These are phyloP conservation scores for Penicillium sp. DNA, from an alignment of 2,329 filamentous ascomycete genomes.

Conservation along the genomic window DNA sequence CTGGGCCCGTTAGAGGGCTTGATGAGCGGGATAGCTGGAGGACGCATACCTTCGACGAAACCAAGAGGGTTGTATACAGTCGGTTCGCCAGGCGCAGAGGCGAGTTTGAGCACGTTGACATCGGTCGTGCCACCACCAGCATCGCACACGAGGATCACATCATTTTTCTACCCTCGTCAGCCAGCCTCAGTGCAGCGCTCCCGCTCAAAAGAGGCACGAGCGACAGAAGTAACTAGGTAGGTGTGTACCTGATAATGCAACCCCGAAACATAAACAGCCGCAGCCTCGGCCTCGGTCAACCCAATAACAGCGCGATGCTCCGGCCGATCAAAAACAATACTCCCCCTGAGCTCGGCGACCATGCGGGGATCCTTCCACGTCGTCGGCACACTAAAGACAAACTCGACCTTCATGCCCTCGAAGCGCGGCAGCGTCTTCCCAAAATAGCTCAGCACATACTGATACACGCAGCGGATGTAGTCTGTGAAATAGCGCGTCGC, in stretches of 20 bases:
- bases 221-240: too few relatives aligned
- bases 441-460: slow-evolving; percentile 36
- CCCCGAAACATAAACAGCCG: slow-evolving; percentile 55
- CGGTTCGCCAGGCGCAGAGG: slow-evolving; percentile 30
- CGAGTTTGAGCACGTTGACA: slow-evolving; percentile 36
- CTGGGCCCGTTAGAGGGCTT: slow-evolving; percentile 15
- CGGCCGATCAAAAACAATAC: slow-evolving; percentile 34
- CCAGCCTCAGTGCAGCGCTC: too few relatives aligned
- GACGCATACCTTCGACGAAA: slow-evolving; percentile 27
- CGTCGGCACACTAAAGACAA: slow-evolving; percentile 49
- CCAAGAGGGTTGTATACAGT: slow-evolving; percentile 32
- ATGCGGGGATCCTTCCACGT: slow-evolving; percentile 47
- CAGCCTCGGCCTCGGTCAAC: slow-evolving; percentile 59
- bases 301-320: slow-evolving; percentile 50
- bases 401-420: slow-evolving; percentile 38
- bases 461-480: slow-evolving; percentile 40
- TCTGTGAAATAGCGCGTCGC: slow-evolving; percentile 37
- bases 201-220: too few relatives aligned
- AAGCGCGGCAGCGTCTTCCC: slow-evolving; percentile 32
- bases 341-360: slow-evolving; percentile 39
- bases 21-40: not conserved
- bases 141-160: slow-evolving; percentile 57
- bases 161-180: slow-evolving; percentile 36
- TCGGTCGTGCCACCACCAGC: slow-evolving; percentile 56
- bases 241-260: slow-evolving; percentile 30